phyloP scores from a whole-genome alignment of 225 moss, liverwort and hornwort genomes.

The Marchantia paleacea region DNA sequence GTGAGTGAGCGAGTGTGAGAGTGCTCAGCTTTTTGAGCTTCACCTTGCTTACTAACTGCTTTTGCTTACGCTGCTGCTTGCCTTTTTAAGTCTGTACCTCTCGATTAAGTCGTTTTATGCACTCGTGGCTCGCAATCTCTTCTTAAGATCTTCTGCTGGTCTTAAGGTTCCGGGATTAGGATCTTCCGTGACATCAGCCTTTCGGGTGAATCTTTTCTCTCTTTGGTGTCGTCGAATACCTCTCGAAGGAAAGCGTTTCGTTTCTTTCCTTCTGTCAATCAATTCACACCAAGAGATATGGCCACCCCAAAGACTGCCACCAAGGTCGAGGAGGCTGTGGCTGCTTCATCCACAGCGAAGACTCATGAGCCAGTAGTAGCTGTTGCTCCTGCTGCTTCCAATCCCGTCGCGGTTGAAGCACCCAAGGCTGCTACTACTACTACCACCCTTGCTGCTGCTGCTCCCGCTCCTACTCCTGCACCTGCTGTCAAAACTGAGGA shows the following conservation, averaged over 20 bases:
- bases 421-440: not conserved
- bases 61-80: slow-evolving; percentile 9
- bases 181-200: not conserved
- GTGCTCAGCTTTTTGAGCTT: slow-evolving; percentile 15
- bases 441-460: not conserved
- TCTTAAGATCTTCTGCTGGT: not conserved
- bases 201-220: not conserved
- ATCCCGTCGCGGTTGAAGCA: not conserved
- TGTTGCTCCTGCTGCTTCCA: not conserved
- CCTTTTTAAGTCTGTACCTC: not conserved
- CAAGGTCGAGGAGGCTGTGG: slow-evolving; percentile 5
- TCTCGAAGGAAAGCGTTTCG: not conserved
- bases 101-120: not conserved
- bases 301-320: slow-evolving; percentile 9
- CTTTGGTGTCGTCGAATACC: not conserved
- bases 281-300: not conserved
- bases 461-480: not conserved
- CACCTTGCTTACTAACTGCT: slow-evolving; percentile 20
- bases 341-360: not conserved
- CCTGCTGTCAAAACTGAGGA: not conserved
- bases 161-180: not conserved
- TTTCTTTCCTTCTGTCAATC: not conserved
- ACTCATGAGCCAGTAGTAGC: not conserved
- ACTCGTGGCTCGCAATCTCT: no score
- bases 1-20: slow-evolving; percentile 14